Conservation (phyloP, 805 yeast species). For the Myxozyma lipomycoides region DNA sequence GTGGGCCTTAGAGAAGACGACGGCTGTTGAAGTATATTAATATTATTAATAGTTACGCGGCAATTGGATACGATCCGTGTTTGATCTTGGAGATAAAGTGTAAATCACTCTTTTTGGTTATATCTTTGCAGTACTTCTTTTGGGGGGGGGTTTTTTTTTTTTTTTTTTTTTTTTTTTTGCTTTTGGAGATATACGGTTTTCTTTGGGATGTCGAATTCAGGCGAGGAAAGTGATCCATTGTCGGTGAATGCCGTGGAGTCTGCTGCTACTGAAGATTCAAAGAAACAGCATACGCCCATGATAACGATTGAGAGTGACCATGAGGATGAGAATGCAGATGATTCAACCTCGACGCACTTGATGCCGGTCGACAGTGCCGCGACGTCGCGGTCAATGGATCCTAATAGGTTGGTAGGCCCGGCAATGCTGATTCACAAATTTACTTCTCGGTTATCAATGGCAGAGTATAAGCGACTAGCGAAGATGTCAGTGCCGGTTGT, state of each 20-base stretch:
- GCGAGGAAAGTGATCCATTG: not conserved
- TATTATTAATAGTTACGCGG: too few species aligned
- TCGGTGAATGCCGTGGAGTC: not conserved
- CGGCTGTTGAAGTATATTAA: too few species aligned
- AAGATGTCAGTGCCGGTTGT: conserved; percentile 30
- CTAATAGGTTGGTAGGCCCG: conserved; percentile 13
- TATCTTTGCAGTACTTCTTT: too few species aligned
- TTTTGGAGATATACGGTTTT: too few species aligned
- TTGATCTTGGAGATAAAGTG: too few species aligned
- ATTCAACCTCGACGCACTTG: not conserved
- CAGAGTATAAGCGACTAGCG: conserved; percentile 23
- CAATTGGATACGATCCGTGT: too few species aligned
- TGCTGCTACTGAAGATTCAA: too few species aligned
- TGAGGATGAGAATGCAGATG: not conserved
- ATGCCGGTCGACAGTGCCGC: conserved; percentile 19
- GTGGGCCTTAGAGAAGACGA: too few species aligned
- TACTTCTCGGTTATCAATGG: conserved; percentile 11
- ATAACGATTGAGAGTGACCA: not conserved
- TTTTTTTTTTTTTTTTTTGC: too few species aligned
- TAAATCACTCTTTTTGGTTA: too few species aligned
- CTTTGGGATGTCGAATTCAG: too few species aligned
- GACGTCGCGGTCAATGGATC: conserved; percentile 7
- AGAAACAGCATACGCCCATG: not conserved
- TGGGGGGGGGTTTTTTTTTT: too few species aligned
- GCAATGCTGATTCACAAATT: conserved; percentile 13